phyloP scores from a whole-genome alignment of 306 rosid species.

The Castanospermum australe region DNA sequence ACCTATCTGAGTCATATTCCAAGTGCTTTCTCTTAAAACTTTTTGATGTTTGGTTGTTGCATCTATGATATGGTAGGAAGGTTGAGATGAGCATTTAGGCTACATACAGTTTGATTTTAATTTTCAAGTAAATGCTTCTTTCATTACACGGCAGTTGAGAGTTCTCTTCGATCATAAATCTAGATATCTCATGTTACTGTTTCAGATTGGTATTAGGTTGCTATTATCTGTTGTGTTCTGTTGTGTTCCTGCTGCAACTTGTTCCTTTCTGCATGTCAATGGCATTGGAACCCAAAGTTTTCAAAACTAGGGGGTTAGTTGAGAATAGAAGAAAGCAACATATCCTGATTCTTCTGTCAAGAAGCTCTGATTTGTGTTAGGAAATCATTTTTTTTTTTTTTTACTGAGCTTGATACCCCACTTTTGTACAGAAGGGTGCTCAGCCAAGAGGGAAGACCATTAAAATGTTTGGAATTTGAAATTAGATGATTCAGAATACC shows the following conservation, averaged over 20 bases:
- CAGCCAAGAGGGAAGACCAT: constrained; percentile 39
- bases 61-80: not conserved
- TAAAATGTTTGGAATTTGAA: constrained; percentile 2
- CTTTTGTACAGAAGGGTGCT: not conserved
- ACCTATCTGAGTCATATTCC: not conserved
- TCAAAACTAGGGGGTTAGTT: not conserved
- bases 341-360: not conserved
- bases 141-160: constrained; percentile 25
- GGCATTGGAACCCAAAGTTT: not conserved
- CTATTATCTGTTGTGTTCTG: not conserved
- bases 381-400: too few species aligned
- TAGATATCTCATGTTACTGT: not conserved
- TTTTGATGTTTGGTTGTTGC: constrained; percentile 30
- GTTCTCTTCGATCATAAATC: constrained; percentile 24
- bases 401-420: not conserved
- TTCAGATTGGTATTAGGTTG: constrained; percentile 10
- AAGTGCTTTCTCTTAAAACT: not conserved
- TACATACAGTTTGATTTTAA: not conserved
- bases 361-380: not conserved
- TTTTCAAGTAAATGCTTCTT: constrained; percentile 1
- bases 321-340: not conserved
- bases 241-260: not conserved
- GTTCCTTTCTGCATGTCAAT: not conserved
- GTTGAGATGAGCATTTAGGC: constrained; percentile 20
- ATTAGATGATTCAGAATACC: not conserved